A percentile compares a stretch with the other conserved stretches of the same genome.
Conservation (phyloP, 2,329 filamentous ascomycete genomes). For the Sporothrix mexicana region DNA sequence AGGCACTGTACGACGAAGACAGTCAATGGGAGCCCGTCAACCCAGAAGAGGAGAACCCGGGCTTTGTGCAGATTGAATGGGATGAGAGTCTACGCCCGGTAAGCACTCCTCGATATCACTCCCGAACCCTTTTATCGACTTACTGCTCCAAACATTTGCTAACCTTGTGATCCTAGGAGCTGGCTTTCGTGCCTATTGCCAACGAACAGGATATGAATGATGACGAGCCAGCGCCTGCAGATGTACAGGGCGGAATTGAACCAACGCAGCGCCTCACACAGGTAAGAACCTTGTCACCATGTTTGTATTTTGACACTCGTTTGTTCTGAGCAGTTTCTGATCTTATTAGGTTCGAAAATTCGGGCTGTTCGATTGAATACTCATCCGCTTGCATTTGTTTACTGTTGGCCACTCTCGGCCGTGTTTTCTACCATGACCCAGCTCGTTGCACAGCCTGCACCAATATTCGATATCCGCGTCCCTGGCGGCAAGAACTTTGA, state of each 20-base stretch:
- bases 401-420: neutral
- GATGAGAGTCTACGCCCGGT: constrained; percentile 70
- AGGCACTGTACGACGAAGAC: constrained; percentile 74
- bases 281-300: constrained; percentile 47
- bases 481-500: constrained; percentile 58
- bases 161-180: constrained; percentile 30
- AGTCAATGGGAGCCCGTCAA: constrained; percentile 73
- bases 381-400: neutral
- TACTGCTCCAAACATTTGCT: neutral
- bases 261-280: constrained; percentile 78
- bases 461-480: constrained; percentile 64
- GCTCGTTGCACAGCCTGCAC: constrained; percentile 89
- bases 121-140: neutral
- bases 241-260: constrained; percentile 56
- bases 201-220: constrained; percentile 45
- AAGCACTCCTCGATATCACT: constrained; percentile 31
- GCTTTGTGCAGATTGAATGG: constrained; percentile 74
- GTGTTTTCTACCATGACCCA: constrained; percentile 60
- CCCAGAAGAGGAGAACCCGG: constrained; percentile 64
- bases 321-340: constrained; percentile 42
- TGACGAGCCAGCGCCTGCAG: constrained; percentile 30
- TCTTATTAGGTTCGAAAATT: constrained; percentile 43
- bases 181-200: constrained; percentile 49
- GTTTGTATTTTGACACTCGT: too few relatives aligned
- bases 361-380: constrained; percentile 43